phyloP scores from a whole-genome alignment of 192 early-diverging fungal species.

The Paraglomus brasilianum region DNA sequence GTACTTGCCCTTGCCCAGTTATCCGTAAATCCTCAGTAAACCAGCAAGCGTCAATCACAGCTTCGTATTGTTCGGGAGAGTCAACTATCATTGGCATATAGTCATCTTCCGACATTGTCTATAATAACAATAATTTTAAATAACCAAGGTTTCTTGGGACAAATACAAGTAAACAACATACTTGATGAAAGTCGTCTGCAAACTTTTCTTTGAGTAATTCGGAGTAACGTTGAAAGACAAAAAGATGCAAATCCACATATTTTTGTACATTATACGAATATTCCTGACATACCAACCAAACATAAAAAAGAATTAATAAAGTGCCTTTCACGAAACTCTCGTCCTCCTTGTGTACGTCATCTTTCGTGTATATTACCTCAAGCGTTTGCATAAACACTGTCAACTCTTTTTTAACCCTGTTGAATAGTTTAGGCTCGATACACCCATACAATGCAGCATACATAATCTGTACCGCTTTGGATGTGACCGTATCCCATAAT shows the following conservation, averaged over 20 bases:
- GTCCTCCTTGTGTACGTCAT: too few species aligned
- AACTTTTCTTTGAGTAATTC: constrained; percentile 73
- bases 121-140: constrained; percentile 4
- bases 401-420: constrained; percentile 75
- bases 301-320: too few species aligned
- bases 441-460: constrained; percentile 79
- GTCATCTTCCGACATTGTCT: constrained; percentile 81
- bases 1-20: constrained; percentile 34
- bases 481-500: constrained; percentile 85
- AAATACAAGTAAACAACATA: constrained; percentile 29
- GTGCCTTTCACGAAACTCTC: too few species aligned
- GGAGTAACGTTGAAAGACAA: constrained; percentile 76
- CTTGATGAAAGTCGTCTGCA: constrained; percentile 66
- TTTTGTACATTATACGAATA: constrained; percentile 73
- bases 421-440: constrained; percentile 73
- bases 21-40: constrained; percentile 54
- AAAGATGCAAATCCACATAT: constrained; percentile 68
- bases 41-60: constrained; percentile 62
- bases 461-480: constrained; percentile 77
- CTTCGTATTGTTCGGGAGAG: constrained; percentile 59
- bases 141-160: neutral
- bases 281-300: constrained; percentile 40
- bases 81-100: constrained; percentile 75
- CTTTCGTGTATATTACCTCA: constrained; percentile 53
- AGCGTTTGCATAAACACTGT: constrained; percentile 89